phyloP scores from a whole-genome alignment of 768 basidiomycete species.

The Tylopilus cervinicoccineus region DNA sequence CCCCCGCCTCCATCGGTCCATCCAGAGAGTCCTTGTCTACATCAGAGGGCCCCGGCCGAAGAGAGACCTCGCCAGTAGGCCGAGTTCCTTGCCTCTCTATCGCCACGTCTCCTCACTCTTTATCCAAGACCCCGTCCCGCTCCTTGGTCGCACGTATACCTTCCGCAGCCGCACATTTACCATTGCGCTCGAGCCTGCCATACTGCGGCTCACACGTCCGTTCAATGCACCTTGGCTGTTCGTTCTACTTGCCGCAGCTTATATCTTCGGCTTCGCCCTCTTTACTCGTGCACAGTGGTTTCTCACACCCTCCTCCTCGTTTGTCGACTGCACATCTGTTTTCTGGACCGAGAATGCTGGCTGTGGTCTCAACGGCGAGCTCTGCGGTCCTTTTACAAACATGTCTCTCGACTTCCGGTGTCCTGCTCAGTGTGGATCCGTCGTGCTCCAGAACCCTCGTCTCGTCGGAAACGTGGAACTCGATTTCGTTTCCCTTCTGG shows the following conservation, averaged over 20 bases:
- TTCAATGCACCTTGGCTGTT: slow-evolving; percentile 55
- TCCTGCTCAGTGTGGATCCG: slow-evolving; percentile 63
- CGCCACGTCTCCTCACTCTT: neutral
- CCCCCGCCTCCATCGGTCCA: slow-evolving; percentile 18
- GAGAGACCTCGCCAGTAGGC: slow-evolving; percentile 44
- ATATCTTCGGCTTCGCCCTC: slow-evolving; percentile 72
- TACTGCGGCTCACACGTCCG: slow-evolving; percentile 48
- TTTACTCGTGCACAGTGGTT: slow-evolving; percentile 71
- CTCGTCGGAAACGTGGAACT: slow-evolving; percentile 65
- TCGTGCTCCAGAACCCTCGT: slow-evolving; percentile 68
- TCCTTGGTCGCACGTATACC: slow-evolving; percentile 47
- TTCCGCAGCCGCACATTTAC: slow-evolving; percentile 35
- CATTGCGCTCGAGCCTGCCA: slow-evolving; percentile 51
- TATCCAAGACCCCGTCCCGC: slow-evolving; percentile 48
- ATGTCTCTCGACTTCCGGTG: slow-evolving; percentile 73
- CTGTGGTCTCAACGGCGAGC: slow-evolving; percentile 68
- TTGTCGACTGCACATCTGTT: slow-evolving; percentile 62
- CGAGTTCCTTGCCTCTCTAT: neutral
- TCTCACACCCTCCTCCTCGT: slow-evolving; percentile 58
- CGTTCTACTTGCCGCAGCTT: slow-evolving; percentile 49
- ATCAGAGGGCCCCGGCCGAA: slow-evolving; percentile 60
- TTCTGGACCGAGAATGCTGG: slow-evolving; percentile 68
- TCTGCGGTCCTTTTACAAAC: slow-evolving; percentile 62
- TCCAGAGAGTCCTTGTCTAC: slow-evolving; percentile 30
- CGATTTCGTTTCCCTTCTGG: slow-evolving; percentile 68